phyloP scores from a whole-genome alignment of 2,329 filamentous ascomycete species.

The Aureobasidium sp. region DNA sequence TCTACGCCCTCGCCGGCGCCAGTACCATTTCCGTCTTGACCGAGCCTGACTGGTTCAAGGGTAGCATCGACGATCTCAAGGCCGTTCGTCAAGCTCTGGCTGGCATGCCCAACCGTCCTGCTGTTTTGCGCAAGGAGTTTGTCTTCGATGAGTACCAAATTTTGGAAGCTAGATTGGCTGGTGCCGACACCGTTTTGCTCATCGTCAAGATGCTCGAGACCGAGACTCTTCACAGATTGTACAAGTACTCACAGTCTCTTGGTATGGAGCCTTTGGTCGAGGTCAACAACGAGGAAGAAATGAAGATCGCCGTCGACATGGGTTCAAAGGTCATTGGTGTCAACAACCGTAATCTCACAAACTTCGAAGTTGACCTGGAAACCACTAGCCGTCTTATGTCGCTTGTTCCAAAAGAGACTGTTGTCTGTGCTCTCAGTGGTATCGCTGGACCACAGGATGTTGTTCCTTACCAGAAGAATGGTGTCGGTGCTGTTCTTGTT shows the following conservation, averaged over 20 bases:
- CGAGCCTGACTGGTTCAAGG: slow-evolving; percentile 98
- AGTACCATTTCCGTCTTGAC: slow-evolving; percentile 98
- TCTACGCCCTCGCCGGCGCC: slow-evolving; percentile 87
- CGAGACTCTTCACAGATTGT: slow-evolving; percentile 65
- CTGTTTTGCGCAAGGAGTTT: slow-evolving; percentile 90
- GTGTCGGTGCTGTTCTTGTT: slow-evolving; percentile 86
- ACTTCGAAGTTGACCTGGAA: slow-evolving; percentile 90
- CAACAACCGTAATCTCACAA: slow-evolving; percentile 94
- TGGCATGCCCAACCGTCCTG: slow-evolving; percentile 85
- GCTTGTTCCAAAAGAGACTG: slow-evolving; percentile 75
- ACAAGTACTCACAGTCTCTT: slow-evolving; percentile 78
- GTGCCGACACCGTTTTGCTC: slow-evolving; percentile 86
- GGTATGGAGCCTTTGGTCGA: slow-evolving; percentile 98
- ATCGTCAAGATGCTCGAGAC: slow-evolving; percentile 97
- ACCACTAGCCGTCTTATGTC: slow-evolving; percentile 84
- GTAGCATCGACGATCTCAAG: slow-evolving; percentile 86
- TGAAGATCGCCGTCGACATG: slow-evolving; percentile 75
- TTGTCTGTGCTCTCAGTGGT: slow-evolving; percentile 89
- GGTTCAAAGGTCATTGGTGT: slow-evolving; percentile 91
- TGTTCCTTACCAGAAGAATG: slow-evolving; percentile 74
- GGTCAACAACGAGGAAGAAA: slow-evolving; percentile 90
- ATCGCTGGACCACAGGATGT: slow-evolving; percentile 88
- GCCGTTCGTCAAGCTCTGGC: slow-evolving; percentile 82
- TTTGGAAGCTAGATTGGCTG: slow-evolving; percentile 82
- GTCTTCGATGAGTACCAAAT: slow-evolving; percentile 99